These are phyloP conservation scores for Curvularia sp. DNA, from an alignment of 2,329 filamentous ascomycete genomes.

Conservation along the genomic window DNA sequence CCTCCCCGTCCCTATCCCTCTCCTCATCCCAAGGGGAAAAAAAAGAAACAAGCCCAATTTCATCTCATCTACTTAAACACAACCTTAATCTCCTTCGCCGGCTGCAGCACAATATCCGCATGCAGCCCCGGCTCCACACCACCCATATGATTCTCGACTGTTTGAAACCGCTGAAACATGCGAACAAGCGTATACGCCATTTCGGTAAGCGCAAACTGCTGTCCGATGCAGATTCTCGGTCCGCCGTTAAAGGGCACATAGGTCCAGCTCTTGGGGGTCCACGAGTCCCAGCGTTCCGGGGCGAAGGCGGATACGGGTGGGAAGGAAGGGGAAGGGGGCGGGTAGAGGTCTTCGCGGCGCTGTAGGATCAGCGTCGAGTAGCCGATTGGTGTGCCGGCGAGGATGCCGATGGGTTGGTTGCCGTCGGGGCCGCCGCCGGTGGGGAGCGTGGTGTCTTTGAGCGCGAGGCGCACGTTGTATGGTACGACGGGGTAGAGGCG, in stretches of 20 bases:
- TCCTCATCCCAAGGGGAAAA: no score
- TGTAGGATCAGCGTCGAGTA: slow-evolving; percentile 60
- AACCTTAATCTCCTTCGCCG: slow-evolving; percentile 51
- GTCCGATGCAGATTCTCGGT: slow-evolving; percentile 59
- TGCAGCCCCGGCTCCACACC: slow-evolving; percentile 50
- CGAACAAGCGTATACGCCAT: slow-evolving; percentile 58
- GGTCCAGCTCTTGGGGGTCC: slow-evolving; percentile 59
- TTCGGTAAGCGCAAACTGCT: slow-evolving; percentile 60
- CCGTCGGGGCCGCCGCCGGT: slow-evolving; percentile 57
- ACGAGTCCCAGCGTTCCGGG: slow-evolving; percentile 58
- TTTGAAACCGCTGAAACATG: slow-evolving; percentile 54
- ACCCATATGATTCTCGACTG: slow-evolving; percentile 51
- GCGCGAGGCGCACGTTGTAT: slow-evolving; percentile 57
- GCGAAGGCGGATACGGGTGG: slow-evolving; percentile 53
- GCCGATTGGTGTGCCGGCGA: slow-evolving; percentile 54
- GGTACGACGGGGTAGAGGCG: slow-evolving; percentile 59
- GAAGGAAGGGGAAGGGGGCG: slow-evolving; percentile 48
- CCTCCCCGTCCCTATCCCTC: no score
- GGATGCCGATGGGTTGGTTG: slow-evolving; percentile 53
- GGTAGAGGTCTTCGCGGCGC: slow-evolving; percentile 58
- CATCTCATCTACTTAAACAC: slow-evolving; percentile 35
- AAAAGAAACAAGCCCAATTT: no score
- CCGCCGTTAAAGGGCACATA: slow-evolving; percentile 59
- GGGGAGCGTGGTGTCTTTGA: slow-evolving; percentile 58
- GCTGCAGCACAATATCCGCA: slow-evolving; percentile 58